Percentiles rank a stretch among this genome's conserved stretches.
Conservation (phyloP, 306 rosid species). For the Vigna mungo region DNA sequence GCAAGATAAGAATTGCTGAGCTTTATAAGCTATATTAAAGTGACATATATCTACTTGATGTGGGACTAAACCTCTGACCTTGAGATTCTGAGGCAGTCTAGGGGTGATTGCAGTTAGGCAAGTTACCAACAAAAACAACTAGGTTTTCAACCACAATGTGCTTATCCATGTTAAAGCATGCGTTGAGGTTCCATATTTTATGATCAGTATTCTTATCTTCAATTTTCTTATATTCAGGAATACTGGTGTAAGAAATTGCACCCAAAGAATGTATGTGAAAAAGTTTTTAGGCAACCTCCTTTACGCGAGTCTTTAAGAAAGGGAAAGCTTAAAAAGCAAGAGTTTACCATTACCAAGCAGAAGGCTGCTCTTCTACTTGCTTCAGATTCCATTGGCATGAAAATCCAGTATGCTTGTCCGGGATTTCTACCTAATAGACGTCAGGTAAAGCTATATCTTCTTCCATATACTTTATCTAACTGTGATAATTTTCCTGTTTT, state of each 20-base stretch:
- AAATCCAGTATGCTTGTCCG: constrained; percentile 93
- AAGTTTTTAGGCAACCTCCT: constrained; percentile 93
- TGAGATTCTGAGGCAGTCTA: background rate
- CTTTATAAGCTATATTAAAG: background rate
- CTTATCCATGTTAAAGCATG: constrained; percentile 13
- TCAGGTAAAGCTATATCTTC: constrained; percentile 66
- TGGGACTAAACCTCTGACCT: background rate
- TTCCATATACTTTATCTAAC: background rate
- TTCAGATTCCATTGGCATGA: constrained; percentile 85
- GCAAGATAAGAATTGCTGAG: fast-evolving
- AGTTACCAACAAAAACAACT: background rate
- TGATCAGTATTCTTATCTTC: constrained; percentile 28
- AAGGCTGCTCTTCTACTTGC: constrained; percentile 77
- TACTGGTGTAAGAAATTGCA: constrained; percentile 97
- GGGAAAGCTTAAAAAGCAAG: constrained; percentile 82
- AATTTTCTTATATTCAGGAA: constrained; percentile 65
- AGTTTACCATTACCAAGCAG: constrained; percentile 73
- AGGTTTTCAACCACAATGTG: constrained; percentile 3
- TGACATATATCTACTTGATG: background rate
- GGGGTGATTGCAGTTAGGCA: background rate
- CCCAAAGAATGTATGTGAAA: constrained; percentile 95
- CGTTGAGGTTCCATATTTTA: constrained; percentile 23
- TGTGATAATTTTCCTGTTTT: constrained; percentile 35
- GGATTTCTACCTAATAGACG: constrained; percentile 90
- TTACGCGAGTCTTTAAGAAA: constrained; percentile 86